phyloP scores from a whole-genome alignment of 2,329 filamentous ascomycete genomes.

The Ampelomyces quisqualis region DNA sequence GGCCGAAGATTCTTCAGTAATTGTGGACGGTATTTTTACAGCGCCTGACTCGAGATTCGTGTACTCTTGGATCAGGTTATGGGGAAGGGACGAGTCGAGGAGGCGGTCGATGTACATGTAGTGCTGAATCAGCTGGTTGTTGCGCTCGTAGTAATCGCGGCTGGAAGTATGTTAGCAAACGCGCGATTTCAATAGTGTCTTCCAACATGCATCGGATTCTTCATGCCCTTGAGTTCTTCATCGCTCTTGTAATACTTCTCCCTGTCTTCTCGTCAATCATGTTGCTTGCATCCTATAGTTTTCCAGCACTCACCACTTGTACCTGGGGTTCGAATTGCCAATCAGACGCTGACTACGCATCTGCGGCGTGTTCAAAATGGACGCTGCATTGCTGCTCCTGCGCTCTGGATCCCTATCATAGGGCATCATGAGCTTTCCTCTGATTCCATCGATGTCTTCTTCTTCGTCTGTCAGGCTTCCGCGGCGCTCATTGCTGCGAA shows the following conservation, averaged over 20 bases:
- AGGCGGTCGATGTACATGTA: constrained; percentile 92
- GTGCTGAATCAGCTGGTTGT: constrained; percentile 84
- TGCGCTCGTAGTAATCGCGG: constrained; percentile 83
- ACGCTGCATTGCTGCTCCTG: constrained; percentile 46
- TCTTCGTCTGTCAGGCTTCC: constrained; percentile 36
- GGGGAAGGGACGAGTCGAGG: constrained; percentile 87
- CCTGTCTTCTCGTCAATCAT: constrained; percentile 42
- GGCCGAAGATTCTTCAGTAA: constrained; percentile 64
- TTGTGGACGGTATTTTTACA: constrained; percentile 69
- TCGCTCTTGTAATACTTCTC: constrained; percentile 83
- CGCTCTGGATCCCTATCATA: constrained; percentile 42
- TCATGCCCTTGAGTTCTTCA: constrained; percentile 69
- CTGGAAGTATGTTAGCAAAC: constrained; percentile 43
- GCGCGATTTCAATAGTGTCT: not conserved
- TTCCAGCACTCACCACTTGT: constrained; percentile 62
- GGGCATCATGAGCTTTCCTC: constrained; percentile 30
- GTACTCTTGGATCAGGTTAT: constrained; percentile 89
- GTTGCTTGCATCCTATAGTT: not conserved
- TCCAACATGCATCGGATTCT: constrained; percentile 62
- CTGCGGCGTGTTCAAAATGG: constrained; percentile 57
- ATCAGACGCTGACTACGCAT: constrained; percentile 84
- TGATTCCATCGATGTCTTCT: constrained; percentile 33
- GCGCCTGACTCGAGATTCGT: constrained; percentile 61
- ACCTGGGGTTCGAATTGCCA: constrained; percentile 81
- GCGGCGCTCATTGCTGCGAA: constrained; percentile 32